Conservation (phyloP, 805 yeast genomes). For the Yamadazyma laniorum region DNA sequence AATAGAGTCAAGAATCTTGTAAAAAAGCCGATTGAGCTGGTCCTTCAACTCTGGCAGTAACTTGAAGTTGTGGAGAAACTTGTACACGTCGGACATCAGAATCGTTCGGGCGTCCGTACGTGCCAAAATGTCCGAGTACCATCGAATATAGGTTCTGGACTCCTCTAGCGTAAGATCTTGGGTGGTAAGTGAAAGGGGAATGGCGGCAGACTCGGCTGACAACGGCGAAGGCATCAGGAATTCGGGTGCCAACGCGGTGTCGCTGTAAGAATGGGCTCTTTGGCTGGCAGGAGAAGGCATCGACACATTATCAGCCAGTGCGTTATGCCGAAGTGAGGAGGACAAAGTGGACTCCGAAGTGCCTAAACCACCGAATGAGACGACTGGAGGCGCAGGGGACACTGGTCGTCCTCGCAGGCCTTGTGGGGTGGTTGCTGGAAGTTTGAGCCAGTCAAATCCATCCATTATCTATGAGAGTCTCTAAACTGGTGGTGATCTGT, state of each 20-base stretch:
- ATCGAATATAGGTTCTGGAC: conserved; percentile 79
- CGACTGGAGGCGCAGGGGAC: conserved; percentile 8
- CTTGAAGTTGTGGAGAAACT: conserved; percentile 75
- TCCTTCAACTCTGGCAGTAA: conserved; percentile 51
- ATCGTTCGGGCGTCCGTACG: conserved; percentile 68
- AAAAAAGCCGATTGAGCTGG: conserved; percentile 50
- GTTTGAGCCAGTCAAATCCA: conserved; percentile 10
- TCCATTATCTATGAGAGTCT: conserved; percentile 4
- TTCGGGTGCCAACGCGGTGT: conserved; percentile 16
- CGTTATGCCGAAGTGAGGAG: conserved; percentile 3
- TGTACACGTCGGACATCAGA: conserved; percentile 71
- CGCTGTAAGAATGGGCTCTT: conserved; percentile 4
- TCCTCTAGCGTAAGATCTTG: conserved; percentile 75
- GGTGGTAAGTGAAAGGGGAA: conserved; percentile 64
- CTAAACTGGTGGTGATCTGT: not conserved
- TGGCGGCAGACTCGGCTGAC: conserved; percentile 11
- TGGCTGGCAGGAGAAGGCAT: conserved; percentile 6
- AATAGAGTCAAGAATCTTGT: conserved; percentile 52
- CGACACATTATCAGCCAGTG: conserved; percentile 10
- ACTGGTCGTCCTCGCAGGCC: not conserved
- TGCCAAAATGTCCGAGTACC: conserved; percentile 85
- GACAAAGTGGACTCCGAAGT: conserved; percentile 2
- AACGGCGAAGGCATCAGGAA: conserved; percentile 22
- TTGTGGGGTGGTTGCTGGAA: conserved; percentile 1
- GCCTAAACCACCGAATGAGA: conserved; percentile 5